phyloP scores from a whole-genome alignment of 177 flowering plant species.

The Vitis hybrid region DNA sequence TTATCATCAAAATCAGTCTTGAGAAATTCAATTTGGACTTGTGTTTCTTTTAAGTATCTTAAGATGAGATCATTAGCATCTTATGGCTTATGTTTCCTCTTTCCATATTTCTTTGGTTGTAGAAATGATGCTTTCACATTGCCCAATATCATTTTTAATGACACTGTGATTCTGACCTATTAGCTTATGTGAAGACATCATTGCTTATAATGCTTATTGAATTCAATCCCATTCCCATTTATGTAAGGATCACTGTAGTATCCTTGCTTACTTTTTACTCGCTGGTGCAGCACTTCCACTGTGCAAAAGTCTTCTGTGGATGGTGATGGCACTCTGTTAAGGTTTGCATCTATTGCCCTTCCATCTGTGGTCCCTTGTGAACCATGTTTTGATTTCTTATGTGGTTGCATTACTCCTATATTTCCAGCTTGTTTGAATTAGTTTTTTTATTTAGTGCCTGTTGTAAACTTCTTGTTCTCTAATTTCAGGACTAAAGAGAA shows the following conservation, averaged over 20 bases:
- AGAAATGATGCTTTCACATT: too few species aligned
- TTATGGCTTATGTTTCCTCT: too few species aligned
- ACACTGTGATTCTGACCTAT: too few species aligned
- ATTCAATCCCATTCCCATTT: neutral
- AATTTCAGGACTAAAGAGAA: neutral
- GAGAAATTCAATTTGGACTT: too few species aligned
- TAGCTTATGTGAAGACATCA: too few species aligned
- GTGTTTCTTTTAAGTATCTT: too few species aligned
- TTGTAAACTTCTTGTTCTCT: neutral
- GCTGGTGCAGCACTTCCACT: conserved; percentile 32
- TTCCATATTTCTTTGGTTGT: too few species aligned
- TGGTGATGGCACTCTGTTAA: conserved; percentile 24
- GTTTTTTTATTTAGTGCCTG: neutral
- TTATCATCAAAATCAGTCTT: too few species aligned
- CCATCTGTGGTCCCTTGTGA: neutral
- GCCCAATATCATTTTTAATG: too few species aligned
- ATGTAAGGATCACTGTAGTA: neutral
- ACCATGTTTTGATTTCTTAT: neutral
- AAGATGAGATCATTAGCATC: too few species aligned
- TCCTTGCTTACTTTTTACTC: conserved; percentile 20
- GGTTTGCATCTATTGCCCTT: conserved; percentile 34
- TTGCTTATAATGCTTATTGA: too few species aligned
- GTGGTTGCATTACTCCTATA: neutral
- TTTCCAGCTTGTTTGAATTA: neutral
- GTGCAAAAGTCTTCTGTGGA: conserved; percentile 18